Conservation (phyloP, 2,329 filamentous ascomycete species). For the Monilinia polystroma region DNA sequence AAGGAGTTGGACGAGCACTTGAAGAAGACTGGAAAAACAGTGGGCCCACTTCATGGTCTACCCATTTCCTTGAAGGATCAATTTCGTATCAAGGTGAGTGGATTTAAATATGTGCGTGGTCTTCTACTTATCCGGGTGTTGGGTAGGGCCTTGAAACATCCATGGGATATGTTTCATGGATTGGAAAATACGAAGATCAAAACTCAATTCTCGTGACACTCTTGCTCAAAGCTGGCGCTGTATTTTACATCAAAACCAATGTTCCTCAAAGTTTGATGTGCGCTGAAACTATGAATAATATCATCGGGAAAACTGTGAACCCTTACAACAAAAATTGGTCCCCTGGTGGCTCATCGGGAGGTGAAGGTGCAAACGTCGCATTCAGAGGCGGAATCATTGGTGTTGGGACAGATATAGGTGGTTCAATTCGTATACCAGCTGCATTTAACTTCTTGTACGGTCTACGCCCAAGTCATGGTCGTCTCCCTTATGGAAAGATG, state of each 20-base stretch:
- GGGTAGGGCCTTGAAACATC: constrained; percentile 49
- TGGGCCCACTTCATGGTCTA: constrained; percentile 63
- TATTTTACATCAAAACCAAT: constrained; percentile 45
- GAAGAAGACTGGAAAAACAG: constrained; percentile 42
- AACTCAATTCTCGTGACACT: constrained; percentile 49
- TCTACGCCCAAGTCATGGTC: constrained; percentile 39
- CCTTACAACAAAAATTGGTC: constrained; percentile 37
- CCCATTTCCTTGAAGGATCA: constrained; percentile 61
- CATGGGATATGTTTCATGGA: constrained; percentile 62
- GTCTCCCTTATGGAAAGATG: constrained; percentile 39
- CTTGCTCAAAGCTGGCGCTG: constrained; percentile 43
- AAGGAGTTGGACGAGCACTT: constrained; percentile 47
- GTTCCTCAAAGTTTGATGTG: constrained; percentile 44
- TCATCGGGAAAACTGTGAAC: constrained; percentile 44
- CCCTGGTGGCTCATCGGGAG: constrained; percentile 38
- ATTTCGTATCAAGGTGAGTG: constrained; percentile 54
- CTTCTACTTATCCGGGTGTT: constrained; percentile 23
- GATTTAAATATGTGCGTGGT: no score
- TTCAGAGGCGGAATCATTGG: constrained; percentile 38
- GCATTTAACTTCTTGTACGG: constrained; percentile 43
- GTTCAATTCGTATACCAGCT: constrained; percentile 41
- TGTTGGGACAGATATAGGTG: constrained; percentile 40
- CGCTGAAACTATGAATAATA: constrained; percentile 46
- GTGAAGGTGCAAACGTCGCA: constrained; percentile 40
- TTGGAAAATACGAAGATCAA: constrained; percentile 34